Conservation (phyloP, 768 basidiomycete species). For the Agrocybe praecox region DNA sequence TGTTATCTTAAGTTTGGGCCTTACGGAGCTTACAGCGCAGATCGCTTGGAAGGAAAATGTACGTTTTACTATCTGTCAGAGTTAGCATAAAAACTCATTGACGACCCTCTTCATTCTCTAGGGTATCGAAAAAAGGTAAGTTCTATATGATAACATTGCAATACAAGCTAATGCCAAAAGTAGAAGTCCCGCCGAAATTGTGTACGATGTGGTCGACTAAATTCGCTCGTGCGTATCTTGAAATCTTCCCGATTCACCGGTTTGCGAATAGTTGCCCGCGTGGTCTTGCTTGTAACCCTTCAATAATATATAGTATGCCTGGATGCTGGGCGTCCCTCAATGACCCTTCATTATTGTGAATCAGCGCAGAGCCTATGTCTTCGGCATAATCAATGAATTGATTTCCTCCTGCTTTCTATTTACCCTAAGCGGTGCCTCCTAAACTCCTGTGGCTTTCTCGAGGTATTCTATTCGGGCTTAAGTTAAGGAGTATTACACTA, state of each 20-base stretch:
- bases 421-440: not conserved
- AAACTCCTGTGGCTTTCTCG: slow-evolving; percentile 17
- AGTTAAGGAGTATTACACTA: not conserved
- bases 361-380: too few species aligned
- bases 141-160: not conserved
- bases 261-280: too few species aligned
- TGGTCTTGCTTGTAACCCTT: too few species aligned
- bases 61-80: slow-evolving; percentile 8
- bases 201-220: slow-evolving; percentile 4
- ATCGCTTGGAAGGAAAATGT: slow-evolving; percentile 50
- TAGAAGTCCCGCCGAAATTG: slow-evolving; percentile 9
- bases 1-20: slow-evolving; percentile 45
- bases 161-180: not conserved
- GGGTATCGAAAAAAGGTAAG: slow-evolving; percentile 15
- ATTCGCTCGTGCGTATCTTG: too few species aligned
- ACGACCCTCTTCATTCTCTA: not conserved
- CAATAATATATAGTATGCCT: too few species aligned
- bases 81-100: not conserved
- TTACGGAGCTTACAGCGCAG: slow-evolving; percentile 50
- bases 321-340: too few species aligned
- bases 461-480: slow-evolving; percentile 33
- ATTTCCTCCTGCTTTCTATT: too few species aligned
- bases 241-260: too few species aligned
- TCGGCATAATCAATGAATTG: too few species aligned
- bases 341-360: too few species aligned